Evolutionary conservation across 2,329 filamentous ascomycete genomes (phyloP).

Genomic region (Botrytis deweyae): DNA sequence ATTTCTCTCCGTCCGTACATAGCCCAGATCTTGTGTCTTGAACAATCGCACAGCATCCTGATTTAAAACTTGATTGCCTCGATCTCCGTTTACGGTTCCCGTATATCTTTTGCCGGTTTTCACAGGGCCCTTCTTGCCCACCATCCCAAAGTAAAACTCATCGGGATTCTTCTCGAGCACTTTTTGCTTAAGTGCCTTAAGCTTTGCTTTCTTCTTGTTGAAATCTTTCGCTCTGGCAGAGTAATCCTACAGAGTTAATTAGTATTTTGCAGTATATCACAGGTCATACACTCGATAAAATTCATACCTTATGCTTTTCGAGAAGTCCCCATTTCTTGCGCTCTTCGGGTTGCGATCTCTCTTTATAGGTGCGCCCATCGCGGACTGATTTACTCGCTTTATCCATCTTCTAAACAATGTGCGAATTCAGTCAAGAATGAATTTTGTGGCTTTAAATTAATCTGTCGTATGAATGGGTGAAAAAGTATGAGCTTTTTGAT

Average conservation of each 20-base stretch:
- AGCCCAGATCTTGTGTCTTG: slow-evolving; percentile 68
- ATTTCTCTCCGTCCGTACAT: slow-evolving; percentile 62
- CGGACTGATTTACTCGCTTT: slow-evolving; percentile 25
- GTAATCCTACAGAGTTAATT: slow-evolving; percentile 53
- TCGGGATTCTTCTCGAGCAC: slow-evolving; percentile 67
- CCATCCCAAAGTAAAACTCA: slow-evolving; percentile 73
- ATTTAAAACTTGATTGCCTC: slow-evolving; percentile 55
- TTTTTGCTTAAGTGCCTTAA: slow-evolving; percentile 60
- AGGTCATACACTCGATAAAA: neutral
- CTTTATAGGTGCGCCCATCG: slow-evolving; percentile 73
- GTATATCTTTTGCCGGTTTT: slow-evolving; percentile 52
- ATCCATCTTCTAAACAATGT: slow-evolving; percentile 35
- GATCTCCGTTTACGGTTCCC: slow-evolving; percentile 57
- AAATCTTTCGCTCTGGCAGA: slow-evolving; percentile 63
- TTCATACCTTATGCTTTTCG: slow-evolving; percentile 83
- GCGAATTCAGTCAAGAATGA: slow-evolving; percentile 63
- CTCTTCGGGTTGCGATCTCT: slow-evolving; percentile 83
- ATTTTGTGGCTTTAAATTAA: slow-evolving; percentile 1
- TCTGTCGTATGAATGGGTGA: neutral
- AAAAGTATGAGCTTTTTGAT: slow-evolving; percentile 6
- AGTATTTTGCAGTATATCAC: neutral
- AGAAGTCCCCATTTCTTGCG: slow-evolving; percentile 85
- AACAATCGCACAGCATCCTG: slow-evolving; percentile 60
- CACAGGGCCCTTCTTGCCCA: slow-evolving; percentile 58
- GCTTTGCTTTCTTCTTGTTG: slow-evolving; percentile 62